Percentiles rank a stretch among this genome's conserved stretches.
Conservation (phyloP, 345 rosid genomes). For the Anastatica hierochuntica region DNA sequence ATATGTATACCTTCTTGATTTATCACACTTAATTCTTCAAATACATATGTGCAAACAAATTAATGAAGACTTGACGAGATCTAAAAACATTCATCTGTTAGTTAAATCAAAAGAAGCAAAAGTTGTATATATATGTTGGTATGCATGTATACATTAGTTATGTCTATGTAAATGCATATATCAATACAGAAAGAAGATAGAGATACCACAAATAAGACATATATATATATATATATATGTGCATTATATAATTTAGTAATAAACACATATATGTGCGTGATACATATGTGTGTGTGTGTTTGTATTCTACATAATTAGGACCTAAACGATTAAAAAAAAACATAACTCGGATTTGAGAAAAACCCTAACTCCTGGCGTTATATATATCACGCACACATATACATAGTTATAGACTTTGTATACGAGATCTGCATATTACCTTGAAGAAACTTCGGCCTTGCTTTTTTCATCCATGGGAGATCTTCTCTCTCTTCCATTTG, state of each 20-base stretch:
- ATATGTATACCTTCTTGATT: not conserved
- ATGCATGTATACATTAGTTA: not conserved
- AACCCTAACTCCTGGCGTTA: slow-evolving; percentile 6
- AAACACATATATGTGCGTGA: too few species aligned
- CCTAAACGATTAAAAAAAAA: too few species aligned
- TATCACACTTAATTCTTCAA: not conserved
- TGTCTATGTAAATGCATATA: not conserved
- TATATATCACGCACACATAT: not conserved
- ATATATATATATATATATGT: not conserved
- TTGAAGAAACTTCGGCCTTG: slow-evolving; percentile 28
- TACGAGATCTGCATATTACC: slow-evolving; percentile 25
- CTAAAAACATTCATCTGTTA: not conserved
- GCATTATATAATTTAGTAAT: not conserved
- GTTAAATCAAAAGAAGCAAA: not conserved
- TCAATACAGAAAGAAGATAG: too few species aligned
- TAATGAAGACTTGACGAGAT: too few species aligned
- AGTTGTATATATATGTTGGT: not conserved
- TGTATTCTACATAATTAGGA: not conserved
- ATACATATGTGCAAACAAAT: not conserved
- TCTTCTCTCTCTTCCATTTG: slow-evolving; percentile 28
- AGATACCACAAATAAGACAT: not conserved
- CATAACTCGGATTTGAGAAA: too few species aligned
- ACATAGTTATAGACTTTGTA: not conserved
- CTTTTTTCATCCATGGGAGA: slow-evolving; percentile 33
- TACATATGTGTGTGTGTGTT: not conserved